These are phyloP conservation scores for Persicaria maculosa DNA, from an alignment of 148 eudicot genomes.

Conservation along the genomic window DNA sequence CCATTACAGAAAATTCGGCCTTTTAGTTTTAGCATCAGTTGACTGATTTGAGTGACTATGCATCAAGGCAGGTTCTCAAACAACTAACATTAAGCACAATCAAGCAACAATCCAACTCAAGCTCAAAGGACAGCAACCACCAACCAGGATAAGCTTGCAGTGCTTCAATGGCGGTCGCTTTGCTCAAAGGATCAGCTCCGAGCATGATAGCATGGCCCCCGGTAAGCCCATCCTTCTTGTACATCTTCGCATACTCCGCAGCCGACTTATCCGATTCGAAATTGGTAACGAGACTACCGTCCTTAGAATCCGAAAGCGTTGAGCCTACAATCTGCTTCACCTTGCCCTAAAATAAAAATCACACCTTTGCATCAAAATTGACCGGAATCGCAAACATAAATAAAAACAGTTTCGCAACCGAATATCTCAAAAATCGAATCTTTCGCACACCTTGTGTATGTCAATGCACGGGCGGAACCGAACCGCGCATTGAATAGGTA, in stretches of 20 bases:
- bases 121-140: neutral
- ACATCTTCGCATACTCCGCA: slow-evolving; percentile 13
- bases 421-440: slow-evolving; percentile 2
- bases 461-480: slow-evolving; percentile 59
- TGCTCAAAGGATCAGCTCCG: slow-evolving; percentile 20
- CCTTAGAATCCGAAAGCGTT: slow-evolving; percentile 13
- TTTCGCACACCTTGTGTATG: slow-evolving; percentile 42
- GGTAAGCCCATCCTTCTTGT: slow-evolving; percentile 8
- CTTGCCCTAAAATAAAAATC: slow-evolving; percentile 13
- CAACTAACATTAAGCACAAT: neutral
- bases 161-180: slow-evolving; percentile 9
- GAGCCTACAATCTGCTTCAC: slow-evolving; percentile 20
- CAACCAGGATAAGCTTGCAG: slow-evolving; percentile 20
- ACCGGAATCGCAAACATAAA: neutral
- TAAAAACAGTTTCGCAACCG: neutral
- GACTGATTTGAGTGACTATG: neutral
- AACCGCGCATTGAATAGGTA: slow-evolving; percentile 30
- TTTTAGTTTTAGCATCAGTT: neutral
- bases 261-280: slow-evolving; percentile 17
- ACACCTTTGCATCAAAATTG: neutral
- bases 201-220: slow-evolving; percentile 21
- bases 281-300: slow-evolving; percentile 12
- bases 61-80: neutral
- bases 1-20: neutral
- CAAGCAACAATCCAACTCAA: neutral